Conservation (phyloP, 2,329 filamentous ascomycete species). For the Didymella lethalis region DNA sequence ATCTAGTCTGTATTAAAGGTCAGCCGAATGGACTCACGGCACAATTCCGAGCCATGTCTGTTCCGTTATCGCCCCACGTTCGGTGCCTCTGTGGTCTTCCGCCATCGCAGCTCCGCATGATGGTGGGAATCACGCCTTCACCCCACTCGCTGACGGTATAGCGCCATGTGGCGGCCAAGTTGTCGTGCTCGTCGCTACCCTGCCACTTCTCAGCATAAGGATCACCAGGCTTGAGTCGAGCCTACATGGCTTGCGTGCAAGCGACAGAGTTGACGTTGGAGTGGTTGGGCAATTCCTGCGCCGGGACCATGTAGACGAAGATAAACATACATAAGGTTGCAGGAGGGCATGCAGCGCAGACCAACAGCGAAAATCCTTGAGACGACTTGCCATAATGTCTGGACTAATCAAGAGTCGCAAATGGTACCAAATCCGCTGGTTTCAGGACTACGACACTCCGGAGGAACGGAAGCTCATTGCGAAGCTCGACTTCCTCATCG, state of each 20-base stretch:
- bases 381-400: slow-evolving; percentile 10
- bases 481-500: slow-evolving; percentile 64
- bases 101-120: slow-evolving; percentile 20
- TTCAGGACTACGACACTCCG: slow-evolving; percentile 54
- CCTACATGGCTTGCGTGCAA: slow-evolving; percentile 1
- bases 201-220: slow-evolving; percentile 7
- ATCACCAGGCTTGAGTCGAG: background rate
- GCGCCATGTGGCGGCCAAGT: slow-evolving; percentile 21
- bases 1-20: slow-evolving; percentile 19
- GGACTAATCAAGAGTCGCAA: slow-evolving; percentile 24
- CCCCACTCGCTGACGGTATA: slow-evolving; percentile 43
- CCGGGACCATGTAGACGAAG: background rate
- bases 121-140: slow-evolving; percentile 42
- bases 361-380: background rate
- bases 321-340: slow-evolving; percentile 15
- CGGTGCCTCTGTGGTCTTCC: slow-evolving; percentile 8
- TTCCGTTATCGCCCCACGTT: slow-evolving; percentile 22
- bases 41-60: slow-evolving; percentile 1
- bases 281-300: background rate
- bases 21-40: background rate
- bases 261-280: slow-evolving; percentile 1
- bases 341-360: background rate
- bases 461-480: slow-evolving; percentile 62
- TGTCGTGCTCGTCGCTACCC: slow-evolving; percentile 28
- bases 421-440: slow-evolving; percentile 43